A percentile compares a stretch with the other conserved stretches of the same genome.
Evolutionary conservation across 305 asterid genomes (phyloP).

Genomic region (Fraxinus sp.): DNA sequence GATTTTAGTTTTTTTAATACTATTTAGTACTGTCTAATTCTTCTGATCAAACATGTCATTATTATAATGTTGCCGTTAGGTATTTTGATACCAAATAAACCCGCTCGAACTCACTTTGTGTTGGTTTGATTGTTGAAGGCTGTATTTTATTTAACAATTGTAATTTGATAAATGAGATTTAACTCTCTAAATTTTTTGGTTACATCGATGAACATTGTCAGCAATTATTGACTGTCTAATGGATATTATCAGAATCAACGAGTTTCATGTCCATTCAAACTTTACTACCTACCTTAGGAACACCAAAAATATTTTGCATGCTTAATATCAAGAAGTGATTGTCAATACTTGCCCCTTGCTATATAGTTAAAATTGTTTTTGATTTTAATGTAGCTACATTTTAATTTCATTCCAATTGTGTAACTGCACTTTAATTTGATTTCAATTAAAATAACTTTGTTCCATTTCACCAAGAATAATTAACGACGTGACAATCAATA

Average conservation of each 20-base stretch:
- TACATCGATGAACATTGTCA: background rate
- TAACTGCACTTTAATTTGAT: background rate
- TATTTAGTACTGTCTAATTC: background rate
- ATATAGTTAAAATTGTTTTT: too few relatives aligned
- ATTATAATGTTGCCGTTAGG: background rate
- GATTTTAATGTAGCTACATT: too few relatives aligned
- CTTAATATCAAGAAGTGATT: background rate
- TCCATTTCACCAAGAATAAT: background rate
- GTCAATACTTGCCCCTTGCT: background rate
- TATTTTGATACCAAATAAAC: background rate
- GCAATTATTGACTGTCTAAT: background rate
- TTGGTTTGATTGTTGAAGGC: background rate
- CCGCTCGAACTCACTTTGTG: background rate
- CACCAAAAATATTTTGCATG: background rate
- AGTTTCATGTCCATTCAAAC: background rate
- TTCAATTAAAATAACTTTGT: background rate
- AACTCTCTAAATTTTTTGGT: background rate
- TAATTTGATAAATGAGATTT: background rate
- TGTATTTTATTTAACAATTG: background rate
- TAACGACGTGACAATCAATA: background rate
- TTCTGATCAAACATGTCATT: background rate
- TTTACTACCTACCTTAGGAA: too few relatives aligned
- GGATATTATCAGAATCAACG: background rate
- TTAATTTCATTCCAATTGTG: background rate
- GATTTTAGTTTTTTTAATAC: background rate